Evolutionary conservation across 345 rosid species (phyloP), one percentile per base, ranked within the genome.

Genomic region (Diplotaxis tenuifolia): DNA sequence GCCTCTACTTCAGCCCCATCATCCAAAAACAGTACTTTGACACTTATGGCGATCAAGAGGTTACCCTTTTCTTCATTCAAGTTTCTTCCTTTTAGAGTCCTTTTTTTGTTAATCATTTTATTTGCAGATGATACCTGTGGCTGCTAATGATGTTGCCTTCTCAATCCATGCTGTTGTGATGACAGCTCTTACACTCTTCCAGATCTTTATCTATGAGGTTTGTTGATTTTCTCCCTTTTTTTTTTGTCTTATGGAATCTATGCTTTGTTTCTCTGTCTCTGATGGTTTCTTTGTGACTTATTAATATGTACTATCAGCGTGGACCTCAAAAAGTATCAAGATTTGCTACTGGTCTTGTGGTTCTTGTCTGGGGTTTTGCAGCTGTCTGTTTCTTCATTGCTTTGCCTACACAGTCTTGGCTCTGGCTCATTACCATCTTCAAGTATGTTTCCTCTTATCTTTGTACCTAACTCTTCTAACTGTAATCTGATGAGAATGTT

Each of bases 71-170:
- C 4, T 49, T 2, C 22, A 49, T 7, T 3, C 6, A 47, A 47
- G 21, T 15, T 18, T 49, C 22, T 18, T 49, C 55, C 55, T 49
- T 47, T 11, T 1, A 0, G 10, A 11, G 25, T 23, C 3, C 25
- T 14, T 9, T 36, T 36, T 38, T 38, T 42, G 15, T 40, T 34
- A 6, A 7, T 40, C 16, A 10, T 40, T 14, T 31, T 36, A 38
- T 52, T 59, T 78, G 12, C 89, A 93, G 98, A 93, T 93, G 91
- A 91, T 93, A 65, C 98, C 98, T 0, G 97, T 93, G 29, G 98
- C 97, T 61, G 85, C 90, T 11, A 89, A 89, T 79, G 98, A 91
- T 72, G 98, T 93, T 56, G 96, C 98, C 0, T 93, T 93, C 72
- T 93, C 98, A 21, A 80, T 87, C 34, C 97, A 93, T 85, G 97